Evolutionary conservation across 805 yeast genomes (phyloP), one percentile per base, ranked within the genome.

Genomic region (Schwanniomyces vanrijiae): DNA sequence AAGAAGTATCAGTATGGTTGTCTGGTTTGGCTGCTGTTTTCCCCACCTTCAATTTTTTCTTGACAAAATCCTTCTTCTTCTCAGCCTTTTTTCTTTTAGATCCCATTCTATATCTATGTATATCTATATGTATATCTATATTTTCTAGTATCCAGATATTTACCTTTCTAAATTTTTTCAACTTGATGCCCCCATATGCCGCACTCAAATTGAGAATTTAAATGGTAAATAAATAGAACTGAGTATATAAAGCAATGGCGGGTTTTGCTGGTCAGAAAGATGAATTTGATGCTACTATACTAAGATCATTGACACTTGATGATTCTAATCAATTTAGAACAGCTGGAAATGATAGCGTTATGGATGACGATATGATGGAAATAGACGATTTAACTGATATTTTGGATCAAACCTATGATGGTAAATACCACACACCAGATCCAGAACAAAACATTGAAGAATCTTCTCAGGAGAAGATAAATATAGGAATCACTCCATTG

Each of bases 1-100:
- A 92, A 0, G 95, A 85, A 0, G 96, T 89, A 55, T 87, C 92
- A 4, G 99, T 94, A 48, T 77, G 81, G 61, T 90, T 89, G 16
- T 82, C 80, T 5, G 90, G 82, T 52, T 81, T 81, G 5, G 83
- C 81, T 16, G 81, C 80, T 2, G 86, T 73, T 65, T 94, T 94
- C 47, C 99, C 99, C 28, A 94, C 97, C 59, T 79, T 86, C 44
- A 94, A 78, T 72, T 89, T 92, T 49, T 82, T 75, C 64, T 90
- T 90, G 44, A 69, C 76, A 62, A 88, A 88, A 59, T 88, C 96
- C 66, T 84, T 86, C 60, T 75, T 76, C 70, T 86, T 88, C 51
- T 84, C 84, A 37, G 74, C 68, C 67, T 72, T 77, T 69, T 82
- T 86, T 64, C 73, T 77, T 56, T 65, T 80, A 39, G 82, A 81